Percentiles rank a stretch among this genome's conserved stretches.
phyloP scores from a whole-genome alignment of 192 early-diverging fungal species.

The Cladochytrium replicatum region DNA sequence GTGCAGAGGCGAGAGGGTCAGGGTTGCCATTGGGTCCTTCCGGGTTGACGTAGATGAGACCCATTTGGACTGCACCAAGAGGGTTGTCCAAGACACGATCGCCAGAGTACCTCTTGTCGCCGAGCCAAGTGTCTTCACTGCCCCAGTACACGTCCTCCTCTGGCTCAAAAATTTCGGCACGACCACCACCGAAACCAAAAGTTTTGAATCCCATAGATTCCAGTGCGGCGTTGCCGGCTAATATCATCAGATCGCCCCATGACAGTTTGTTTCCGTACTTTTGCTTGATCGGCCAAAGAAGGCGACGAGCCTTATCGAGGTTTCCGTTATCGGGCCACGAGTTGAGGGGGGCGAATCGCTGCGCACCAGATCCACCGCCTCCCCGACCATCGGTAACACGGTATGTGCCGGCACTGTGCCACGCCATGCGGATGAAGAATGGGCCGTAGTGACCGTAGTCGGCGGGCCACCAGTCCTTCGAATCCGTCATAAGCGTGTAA shows the following conservation, averaged over 20 bases:
- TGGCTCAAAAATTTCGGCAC: conserved; percentile 14
- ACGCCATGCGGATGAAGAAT: conserved; percentile 8
- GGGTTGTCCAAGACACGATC: conserved; percentile 11
- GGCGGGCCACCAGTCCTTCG: no score
- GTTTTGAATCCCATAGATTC: conserved; percentile 18
- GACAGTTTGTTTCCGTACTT: conserved; percentile 67
- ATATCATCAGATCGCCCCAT: conserved; percentile 73
- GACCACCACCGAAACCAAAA: conserved; percentile 16
- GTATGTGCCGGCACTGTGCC: conserved; percentile 6
- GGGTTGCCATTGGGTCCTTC: conserved; percentile 7
- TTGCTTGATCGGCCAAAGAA: conserved; percentile 65
- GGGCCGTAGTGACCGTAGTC: conserved; percentile 5
- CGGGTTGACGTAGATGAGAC: conserved; percentile 21
- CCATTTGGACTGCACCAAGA: conserved; percentile 3
- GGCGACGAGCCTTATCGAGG: conserved; percentile 55
- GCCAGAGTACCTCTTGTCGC: conserved; percentile 7
- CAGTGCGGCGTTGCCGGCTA: conserved; percentile 58
- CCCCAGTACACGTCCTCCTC: conserved; percentile 13
- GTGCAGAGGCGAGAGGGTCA: neutral
- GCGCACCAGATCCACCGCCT: conserved; percentile 57
- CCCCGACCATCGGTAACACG: conserved; percentile 37
- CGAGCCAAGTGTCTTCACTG: conserved; percentile 5
- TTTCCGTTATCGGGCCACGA: conserved; percentile 66
- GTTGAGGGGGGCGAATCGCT: conserved; percentile 34
- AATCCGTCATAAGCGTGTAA: conserved; percentile 1